Percentiles rank a stretch among this genome's conserved stretches.
These are phyloP conservation scores for Pythium utonaiense DNA, from an alignment of 352 stramenopile species.

Conservation along the genomic window DNA sequence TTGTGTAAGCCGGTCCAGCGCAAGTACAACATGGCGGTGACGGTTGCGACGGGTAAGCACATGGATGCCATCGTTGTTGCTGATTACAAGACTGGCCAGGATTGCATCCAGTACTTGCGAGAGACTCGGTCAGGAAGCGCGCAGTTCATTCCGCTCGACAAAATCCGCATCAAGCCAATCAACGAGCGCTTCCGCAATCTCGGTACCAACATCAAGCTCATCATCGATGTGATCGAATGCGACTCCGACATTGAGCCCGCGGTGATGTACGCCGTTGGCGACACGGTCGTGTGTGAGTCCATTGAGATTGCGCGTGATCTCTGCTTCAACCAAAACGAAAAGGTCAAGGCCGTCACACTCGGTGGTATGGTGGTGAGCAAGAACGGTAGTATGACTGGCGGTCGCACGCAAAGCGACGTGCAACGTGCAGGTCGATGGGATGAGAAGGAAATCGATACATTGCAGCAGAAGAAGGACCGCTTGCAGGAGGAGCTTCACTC, in stretches of 20 bases:
- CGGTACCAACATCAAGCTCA: slow-evolving; percentile 90
- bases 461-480: slow-evolving; percentile 84
- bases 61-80: slow-evolving; percentile 92
- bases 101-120: slow-evolving; percentile 92
- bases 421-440: slow-evolving; percentile 89
- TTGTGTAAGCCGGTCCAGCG: slow-evolving; percentile 95
- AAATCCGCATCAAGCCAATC: slow-evolving; percentile 86
- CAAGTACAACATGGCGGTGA: slow-evolving; percentile 97
- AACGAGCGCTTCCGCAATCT: slow-evolving; percentile 94
- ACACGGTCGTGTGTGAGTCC: slow-evolving; percentile 95
- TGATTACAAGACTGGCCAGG: slow-evolving; percentile 78
- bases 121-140: slow-evolving; percentile 93
- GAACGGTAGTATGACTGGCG: slow-evolving; percentile 98
- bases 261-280: slow-evolving; percentile 93
- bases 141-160: slow-evolving; percentile 97
- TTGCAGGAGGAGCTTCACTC: slow-evolving; percentile 66
- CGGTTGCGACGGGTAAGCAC: slow-evolving; percentile 96
- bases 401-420: slow-evolving; percentile 82
- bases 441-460: slow-evolving; percentile 87
- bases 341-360: slow-evolving; percentile 90
- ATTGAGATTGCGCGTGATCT: slow-evolving; percentile 91
- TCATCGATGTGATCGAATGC: slow-evolving; percentile 95
- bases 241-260: slow-evolving; percentile 91
- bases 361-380: slow-evolving; percentile 96
- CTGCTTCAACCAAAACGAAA: slow-evolving; percentile 80